Percentiles rank a stretch among this genome's conserved stretches.
Conservation (phyloP, 2,329 filamentous ascomycete genomes). For the Ophiostoma quercus region DNA sequence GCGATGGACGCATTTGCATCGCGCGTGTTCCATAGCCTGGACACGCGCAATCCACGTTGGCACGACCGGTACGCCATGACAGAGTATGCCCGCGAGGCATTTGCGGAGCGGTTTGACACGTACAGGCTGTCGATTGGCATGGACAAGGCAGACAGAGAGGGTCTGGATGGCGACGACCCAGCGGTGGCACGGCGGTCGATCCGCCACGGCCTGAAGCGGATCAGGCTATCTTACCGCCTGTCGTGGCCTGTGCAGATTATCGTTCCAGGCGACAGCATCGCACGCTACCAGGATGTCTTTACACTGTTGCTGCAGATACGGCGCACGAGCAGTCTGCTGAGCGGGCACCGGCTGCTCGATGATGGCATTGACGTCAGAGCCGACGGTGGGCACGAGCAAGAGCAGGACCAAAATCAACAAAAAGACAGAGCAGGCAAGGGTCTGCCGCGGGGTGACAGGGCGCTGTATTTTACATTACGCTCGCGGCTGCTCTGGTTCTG, state of each 20-base stretch:
- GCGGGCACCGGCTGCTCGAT: constrained; percentile 46
- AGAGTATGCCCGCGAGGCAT: constrained; percentile 69
- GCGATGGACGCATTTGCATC: constrained; percentile 60
- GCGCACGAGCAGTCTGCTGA: constrained; percentile 63
- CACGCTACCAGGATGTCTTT: constrained; percentile 66
- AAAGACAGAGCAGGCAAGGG: background rate
- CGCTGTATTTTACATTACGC: constrained; percentile 56
- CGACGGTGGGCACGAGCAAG: constrained; percentile 30
- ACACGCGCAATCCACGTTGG: constrained; percentile 58
- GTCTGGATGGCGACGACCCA: constrained; percentile 33
- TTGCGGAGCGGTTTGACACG: constrained; percentile 46
- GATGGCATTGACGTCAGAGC: constrained; percentile 28
- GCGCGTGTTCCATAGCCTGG: constrained; percentile 69
- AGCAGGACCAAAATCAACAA: background rate
- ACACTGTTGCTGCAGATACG: constrained; percentile 73
- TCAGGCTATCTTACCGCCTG: constrained; percentile 65
- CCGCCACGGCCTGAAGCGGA: constrained; percentile 52
- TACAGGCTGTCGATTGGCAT: constrained; percentile 36
- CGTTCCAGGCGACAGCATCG: constrained; percentile 58
- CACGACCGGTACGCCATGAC: constrained; percentile 77
- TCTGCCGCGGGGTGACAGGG: constrained; percentile 36
- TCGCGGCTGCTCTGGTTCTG: constrained; percentile 73
- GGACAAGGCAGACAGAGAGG: background rate
- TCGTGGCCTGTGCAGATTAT: constrained; percentile 66
- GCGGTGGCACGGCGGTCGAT: constrained; percentile 54